phyloP scores from a whole-genome alignment of 768 basidiomycete genomes.

The Panaeolus cyanescens region DNA sequence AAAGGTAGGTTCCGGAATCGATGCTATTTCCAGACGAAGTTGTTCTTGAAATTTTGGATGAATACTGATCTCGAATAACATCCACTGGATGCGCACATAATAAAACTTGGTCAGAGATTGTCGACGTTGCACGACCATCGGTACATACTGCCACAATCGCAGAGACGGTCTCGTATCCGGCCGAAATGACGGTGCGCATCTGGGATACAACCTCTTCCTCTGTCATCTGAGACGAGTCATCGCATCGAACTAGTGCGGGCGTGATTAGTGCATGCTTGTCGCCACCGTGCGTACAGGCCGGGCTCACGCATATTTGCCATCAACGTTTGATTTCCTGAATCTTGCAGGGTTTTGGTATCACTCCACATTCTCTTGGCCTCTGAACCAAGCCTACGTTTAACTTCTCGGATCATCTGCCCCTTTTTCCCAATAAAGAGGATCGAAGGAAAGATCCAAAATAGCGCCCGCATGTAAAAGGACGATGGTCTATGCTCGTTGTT shows the following conservation, averaged over 20 bases:
- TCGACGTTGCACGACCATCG: neutral
- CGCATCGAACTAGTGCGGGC: conserved; percentile 38
- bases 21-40: conserved; percentile 56
- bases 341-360: conserved; percentile 49
- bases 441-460: conserved; percentile 62
- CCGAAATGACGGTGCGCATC: conserved; percentile 65
- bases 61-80: conserved; percentile 60
- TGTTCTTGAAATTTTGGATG: conserved; percentile 52
- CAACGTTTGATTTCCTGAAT: conserved; percentile 45
- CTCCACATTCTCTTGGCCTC: conserved; percentile 55
- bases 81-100: conserved; percentile 63
- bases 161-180: conserved; percentile 58
- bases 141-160: conserved; percentile 40
- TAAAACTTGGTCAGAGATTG: neutral
- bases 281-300: neutral
- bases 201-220: conserved; percentile 58
- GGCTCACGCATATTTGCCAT: conserved; percentile 58
- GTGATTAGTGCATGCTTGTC: neutral
- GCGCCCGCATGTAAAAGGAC: conserved; percentile 64
- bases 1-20: conserved; percentile 48
- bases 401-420: conserved; percentile 55
- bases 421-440: conserved; percentile 58
- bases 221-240: conserved; percentile 37
- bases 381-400: conserved; percentile 54
- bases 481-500: conserved; percentile 58